These are phyloP conservation scores for Fusarium sarcochroum DNA, from an alignment of 2,329 filamentous ascomycete genomes.

Conservation along the genomic window DNA sequence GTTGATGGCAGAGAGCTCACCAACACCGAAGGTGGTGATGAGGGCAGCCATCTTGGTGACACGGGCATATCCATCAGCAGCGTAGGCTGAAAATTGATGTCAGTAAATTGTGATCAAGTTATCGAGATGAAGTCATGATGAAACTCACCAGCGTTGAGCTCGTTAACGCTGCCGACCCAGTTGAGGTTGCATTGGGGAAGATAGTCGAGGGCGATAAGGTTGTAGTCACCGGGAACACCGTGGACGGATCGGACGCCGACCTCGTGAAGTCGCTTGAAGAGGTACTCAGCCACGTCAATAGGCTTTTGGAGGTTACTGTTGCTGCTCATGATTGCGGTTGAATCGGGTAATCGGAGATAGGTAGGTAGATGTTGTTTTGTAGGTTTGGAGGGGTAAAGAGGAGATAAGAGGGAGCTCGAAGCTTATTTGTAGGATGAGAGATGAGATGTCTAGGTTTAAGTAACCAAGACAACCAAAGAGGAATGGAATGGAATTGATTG, in stretches of 20 bases:
- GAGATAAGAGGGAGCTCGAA: conserved; percentile 19
- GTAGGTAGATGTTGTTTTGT: not conserved
- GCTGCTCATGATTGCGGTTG: conserved; percentile 39
- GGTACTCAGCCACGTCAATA: conserved; percentile 75
- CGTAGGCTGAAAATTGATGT: conserved; percentile 68
- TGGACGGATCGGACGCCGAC: conserved; percentile 76
- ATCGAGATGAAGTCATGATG: conserved; percentile 31
- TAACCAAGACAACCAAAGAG: conserved; percentile 41
- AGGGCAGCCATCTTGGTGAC: conserved; percentile 79
- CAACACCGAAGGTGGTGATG: conserved; percentile 83
- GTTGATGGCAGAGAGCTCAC: conserved; percentile 80
- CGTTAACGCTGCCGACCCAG: conserved; percentile 80
- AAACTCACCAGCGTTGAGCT: conserved; percentile 76
- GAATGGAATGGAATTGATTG: conserved; percentile 32
- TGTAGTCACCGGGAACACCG: conserved; percentile 81
- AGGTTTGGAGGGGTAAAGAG: conserved; percentile 5
- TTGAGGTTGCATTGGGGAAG: conserved; percentile 69
- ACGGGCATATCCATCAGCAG: conserved; percentile 84
- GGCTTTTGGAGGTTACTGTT: conserved; percentile 60
- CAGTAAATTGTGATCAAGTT: conserved; percentile 24
- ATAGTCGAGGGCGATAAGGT: conserved; percentile 77
- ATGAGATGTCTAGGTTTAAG: conserved; percentile 30
- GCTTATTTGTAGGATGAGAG: conserved; percentile 27
- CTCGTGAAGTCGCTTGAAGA: conserved; percentile 75
- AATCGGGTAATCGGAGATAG: not conserved